Evolutionary conservation across 257 asterid genomes (phyloP).

Genomic region (Salvia splendens): DNA sequence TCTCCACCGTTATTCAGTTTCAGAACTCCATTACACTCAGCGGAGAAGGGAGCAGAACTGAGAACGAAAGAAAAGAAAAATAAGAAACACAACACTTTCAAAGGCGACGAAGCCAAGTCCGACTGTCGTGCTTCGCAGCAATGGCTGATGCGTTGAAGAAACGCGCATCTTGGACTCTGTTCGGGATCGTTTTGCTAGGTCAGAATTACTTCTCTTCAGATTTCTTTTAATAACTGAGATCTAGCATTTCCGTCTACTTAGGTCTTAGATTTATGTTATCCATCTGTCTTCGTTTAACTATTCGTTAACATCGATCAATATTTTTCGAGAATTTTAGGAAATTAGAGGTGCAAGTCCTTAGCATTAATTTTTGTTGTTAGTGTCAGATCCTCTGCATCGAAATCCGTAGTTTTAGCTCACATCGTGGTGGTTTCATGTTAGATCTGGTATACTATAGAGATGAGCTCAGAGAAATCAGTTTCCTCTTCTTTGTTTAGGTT

Average conservation of each 20-base stretch:
- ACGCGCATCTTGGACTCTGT: conserved; percentile 48
- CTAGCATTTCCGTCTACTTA: conserved; percentile 6
- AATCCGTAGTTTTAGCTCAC: conserved; percentile 7
- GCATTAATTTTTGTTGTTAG: background rate
- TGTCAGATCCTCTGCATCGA: background rate
- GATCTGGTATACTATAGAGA: conserved; percentile 25
- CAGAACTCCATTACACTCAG: conserved; percentile 16
- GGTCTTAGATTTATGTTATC: background rate
- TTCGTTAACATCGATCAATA: too few species aligned
- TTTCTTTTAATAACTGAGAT: conserved; percentile 21
- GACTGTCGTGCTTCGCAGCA: conserved; percentile 34
- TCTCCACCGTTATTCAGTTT: conserved; percentile 16
- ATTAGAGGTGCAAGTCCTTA: background rate
- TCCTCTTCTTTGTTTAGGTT: background rate
- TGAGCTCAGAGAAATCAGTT: background rate
- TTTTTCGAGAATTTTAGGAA: too few species aligned
- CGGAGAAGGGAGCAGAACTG: background rate
- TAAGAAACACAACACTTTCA: background rate
- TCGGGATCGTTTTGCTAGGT: conserved; percentile 58
- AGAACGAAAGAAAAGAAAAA: background rate
- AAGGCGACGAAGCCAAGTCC: background rate
- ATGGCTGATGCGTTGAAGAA: conserved; percentile 64
- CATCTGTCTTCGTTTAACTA: too few species aligned
- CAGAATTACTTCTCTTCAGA: conserved; percentile 24
- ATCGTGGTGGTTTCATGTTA: conserved; percentile 10